These are phyloP conservation scores for Saprolegnia diclina DNA, from an alignment of 352 stramenopile genomes.

Conservation along the genomic window DNA sequence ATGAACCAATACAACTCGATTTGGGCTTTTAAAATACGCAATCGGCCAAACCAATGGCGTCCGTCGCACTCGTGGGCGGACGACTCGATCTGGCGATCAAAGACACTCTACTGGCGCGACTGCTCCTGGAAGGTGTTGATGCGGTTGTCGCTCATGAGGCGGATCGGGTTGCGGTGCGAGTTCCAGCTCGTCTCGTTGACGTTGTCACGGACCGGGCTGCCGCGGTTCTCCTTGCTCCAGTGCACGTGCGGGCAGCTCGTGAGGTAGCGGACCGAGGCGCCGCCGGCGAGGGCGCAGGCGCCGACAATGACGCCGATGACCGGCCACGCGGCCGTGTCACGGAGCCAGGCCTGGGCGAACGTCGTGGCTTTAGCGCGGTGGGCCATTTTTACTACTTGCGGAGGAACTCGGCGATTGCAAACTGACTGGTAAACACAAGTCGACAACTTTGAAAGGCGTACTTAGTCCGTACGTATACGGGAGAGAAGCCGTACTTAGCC, in stretches of 20 bases:
- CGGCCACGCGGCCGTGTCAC: conserved; percentile 21
- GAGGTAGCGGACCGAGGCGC: conserved; percentile 21
- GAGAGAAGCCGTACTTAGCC: too few relatives aligned
- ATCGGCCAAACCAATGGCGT: too few relatives aligned
- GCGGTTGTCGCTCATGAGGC: conserved; percentile 19
- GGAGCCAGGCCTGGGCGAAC: conserved; percentile 27
- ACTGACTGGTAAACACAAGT: conserved; percentile 25
- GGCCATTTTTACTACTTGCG: conserved; percentile 17
- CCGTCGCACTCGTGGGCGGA: not conserved
- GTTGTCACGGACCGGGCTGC: conserved; percentile 1
- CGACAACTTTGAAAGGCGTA: not conserved
- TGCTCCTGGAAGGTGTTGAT: conserved; percentile 26
- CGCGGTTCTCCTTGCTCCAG: conserved; percentile 27
- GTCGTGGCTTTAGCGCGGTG: conserved; percentile 24
- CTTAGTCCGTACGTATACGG: too few relatives aligned
- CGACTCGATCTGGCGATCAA: not conserved
- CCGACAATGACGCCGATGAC: conserved; percentile 25
- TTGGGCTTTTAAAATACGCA: too few relatives aligned
- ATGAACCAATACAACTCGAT: too few relatives aligned
- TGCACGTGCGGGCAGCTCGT: conserved; percentile 19
- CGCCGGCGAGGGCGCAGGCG: conserved; percentile 12
- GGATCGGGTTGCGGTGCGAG: conserved; percentile 23
- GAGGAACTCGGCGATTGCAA: conserved; percentile 3
- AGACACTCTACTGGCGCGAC: not conserved
- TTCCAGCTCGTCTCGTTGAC: conserved; percentile 20